Percentiles rank a stretch among this genome's conserved stretches.
These are phyloP conservation scores for Populus tremula DNA, from an alignment of 345 rosid genomes.

Conservation along the genomic window DNA sequence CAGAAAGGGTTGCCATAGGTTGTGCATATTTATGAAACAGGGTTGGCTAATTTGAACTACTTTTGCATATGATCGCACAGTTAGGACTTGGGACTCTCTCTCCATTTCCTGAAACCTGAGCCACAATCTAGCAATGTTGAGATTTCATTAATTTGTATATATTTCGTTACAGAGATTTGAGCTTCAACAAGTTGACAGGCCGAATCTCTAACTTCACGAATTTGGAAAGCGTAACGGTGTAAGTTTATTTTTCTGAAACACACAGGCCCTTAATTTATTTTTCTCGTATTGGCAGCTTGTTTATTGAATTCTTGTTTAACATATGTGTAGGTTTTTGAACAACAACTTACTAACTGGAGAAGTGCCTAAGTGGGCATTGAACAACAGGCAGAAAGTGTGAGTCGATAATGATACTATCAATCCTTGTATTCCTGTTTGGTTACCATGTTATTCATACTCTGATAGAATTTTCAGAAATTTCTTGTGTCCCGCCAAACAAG, in stretches of 20 bases:
- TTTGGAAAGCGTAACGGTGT: slow-evolving; percentile 27
- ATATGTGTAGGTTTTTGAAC: slow-evolving; percentile 50
- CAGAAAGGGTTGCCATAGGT: too few relatives aligned
- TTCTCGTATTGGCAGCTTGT: neutral
- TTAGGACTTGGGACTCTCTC: too few relatives aligned
- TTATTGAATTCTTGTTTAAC: neutral
- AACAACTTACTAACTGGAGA: slow-evolving; percentile 71
- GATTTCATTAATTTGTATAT: neutral
- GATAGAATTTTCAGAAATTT: neutral
- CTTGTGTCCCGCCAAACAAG: neutral
- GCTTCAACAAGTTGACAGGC: slow-evolving; percentile 69
- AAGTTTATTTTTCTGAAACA: slow-evolving; percentile 33
- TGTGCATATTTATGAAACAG: slow-evolving; percentile 14
- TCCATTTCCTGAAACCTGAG: neutral
- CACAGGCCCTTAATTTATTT: neutral
- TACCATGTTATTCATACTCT: neutral
- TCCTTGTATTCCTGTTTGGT: neutral
- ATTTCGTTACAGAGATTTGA: slow-evolving; percentile 57
- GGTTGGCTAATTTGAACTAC: slow-evolving; percentile 7
- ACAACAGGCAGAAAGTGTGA: slow-evolving; percentile 33
- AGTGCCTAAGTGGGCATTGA: slow-evolving; percentile 48
- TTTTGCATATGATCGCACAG: too few relatives aligned
- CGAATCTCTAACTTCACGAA: slow-evolving; percentile 38
- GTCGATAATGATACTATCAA: slow-evolving; percentile 19
- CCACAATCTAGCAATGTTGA: too few relatives aligned